Base-by-base conservation (phyloP, 352 stramenopile species). In the Phytophthora constricta region DNA sequence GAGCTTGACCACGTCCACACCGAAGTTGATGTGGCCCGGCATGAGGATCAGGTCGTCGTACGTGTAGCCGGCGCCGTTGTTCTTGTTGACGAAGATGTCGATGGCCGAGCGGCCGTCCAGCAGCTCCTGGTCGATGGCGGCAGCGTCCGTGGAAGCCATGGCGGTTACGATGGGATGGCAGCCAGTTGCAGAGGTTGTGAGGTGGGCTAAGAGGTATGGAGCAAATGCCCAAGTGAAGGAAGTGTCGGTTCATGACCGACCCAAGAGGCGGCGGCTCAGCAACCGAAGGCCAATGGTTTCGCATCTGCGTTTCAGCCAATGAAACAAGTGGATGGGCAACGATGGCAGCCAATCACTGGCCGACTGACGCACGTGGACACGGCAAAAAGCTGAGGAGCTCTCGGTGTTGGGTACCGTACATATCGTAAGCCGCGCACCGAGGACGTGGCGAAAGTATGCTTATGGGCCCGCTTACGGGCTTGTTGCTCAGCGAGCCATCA, bases 1-100 rank as follows among this genome's bases (percentile, higher is more conserved):
- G 56, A 99, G 91, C 56, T 98, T 86, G 59, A 96, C 89, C 48
- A 87, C 83, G 50, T 89, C 87, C 68, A 93, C 91, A 3, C 82
- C 86, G 20, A 89, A 89, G 19, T 86, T 74, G 28, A 89, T 89
- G 53, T 95, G 91, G 27, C 86, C 86, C 7, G 90, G 81, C 43
- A 95, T 77, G 55, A 96, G 82, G 58, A 90, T 91, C 51, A 96
- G 76, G 53, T 96, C 89, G 11, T 82, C 77, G 61, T 95, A 96
- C 39, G 87, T 83, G 59, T 95, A 93, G 22, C 82, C 84, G 42
- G 92, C 77, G 72, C 86, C 87, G 50, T 92, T 82, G 76, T 95
- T 94, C 77, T 95, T 95, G 67, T 79, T 79, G 13, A 94, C 86
- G 56, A 96, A 96, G 72, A 96, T 91, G 70, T 94, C 86, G 27